Conservation (phyloP, 169 alveolate genomes). For the Plasmodium blacklocki region DNA sequence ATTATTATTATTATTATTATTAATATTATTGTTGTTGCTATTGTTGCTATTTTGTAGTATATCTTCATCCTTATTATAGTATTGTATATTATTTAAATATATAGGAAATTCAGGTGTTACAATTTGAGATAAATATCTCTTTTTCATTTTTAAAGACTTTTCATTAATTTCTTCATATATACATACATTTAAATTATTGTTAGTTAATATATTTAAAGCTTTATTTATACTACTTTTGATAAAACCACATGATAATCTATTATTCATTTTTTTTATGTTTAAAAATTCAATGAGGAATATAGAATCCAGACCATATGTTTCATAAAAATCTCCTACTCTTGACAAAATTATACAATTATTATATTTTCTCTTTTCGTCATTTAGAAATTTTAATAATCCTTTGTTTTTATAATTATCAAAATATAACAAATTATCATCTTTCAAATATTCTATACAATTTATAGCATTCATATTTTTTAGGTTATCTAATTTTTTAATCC, state of each 20-base stretch:
- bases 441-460: slow-evolving; percentile 64
- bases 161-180: slow-evolving; percentile 77
- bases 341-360: slow-evolving; percentile 77
- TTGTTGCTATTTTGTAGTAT: neutral
- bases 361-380: slow-evolving; percentile 77
- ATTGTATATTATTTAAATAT: slow-evolving; percentile 75
- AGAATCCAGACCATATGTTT: slow-evolving; percentile 84
- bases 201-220: slow-evolving; percentile 61
- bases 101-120: slow-evolving; percentile 79
- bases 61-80: slow-evolving; percentile 13
- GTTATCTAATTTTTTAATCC: slow-evolving; percentile 67
- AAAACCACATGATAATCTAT: slow-evolving; percentile 76
- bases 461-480: slow-evolving; percentile 75
- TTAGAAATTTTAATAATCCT: slow-evolving; percentile 76
- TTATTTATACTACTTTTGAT: slow-evolving; percentile 72
- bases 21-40: too few relatives aligned
- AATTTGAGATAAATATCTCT: slow-evolving; percentile 76
- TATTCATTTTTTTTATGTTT: slow-evolving; percentile 74
- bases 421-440: slow-evolving; percentile 66
- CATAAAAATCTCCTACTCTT: slow-evolving; percentile 79
- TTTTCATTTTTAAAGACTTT: slow-evolving; percentile 51
- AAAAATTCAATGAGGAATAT: slow-evolving; percentile 80
- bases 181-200: slow-evolving; percentile 69
- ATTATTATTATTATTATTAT: too few relatives aligned
- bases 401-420: slow-evolving; percentile 71